Base-by-base conservation (phyloP, 768 basidiomycete species). In the Termitomyces sp. region DNA sequence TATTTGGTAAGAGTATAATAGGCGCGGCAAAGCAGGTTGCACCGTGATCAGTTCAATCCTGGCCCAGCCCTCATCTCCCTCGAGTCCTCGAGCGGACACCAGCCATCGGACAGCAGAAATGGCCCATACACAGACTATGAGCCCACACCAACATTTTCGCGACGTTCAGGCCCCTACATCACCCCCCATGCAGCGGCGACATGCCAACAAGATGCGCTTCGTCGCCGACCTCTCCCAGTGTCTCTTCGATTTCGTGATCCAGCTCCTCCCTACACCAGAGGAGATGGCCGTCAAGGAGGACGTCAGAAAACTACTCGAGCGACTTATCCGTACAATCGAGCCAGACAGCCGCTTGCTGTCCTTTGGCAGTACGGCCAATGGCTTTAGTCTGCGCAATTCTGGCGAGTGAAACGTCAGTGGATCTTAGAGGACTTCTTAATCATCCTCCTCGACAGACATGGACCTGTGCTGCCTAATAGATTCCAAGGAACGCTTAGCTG, bases 391-490 rank as follows among this genome's bases (percentile, higher is more conserved):
- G 65, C 83, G 94, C 63, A 97, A 98, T 76, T 96, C 94, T 60
- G 95, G 95, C 91, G 59, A 63, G 73, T 58, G 21, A 53, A 59
- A 55, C 53, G 41, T 23, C 27, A 49, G 25, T 47, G 17, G 12
- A 44, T 7, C 50, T 45, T 16, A 58, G 40, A 35, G 40, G 32
- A 37, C 48, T 34, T 35, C 40, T 52, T 34, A 56, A 51, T 41
- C 23, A 43, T 34, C 49, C 61, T 9, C n/a, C 29, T 40, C 42
- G 66, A 19, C 57, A 98, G 96, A 99, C 73, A 98, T 99, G 96
- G 96, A 99, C 74, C 77, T 99, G 34, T 98, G 95, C 70, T 98
- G 95, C 73, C 81, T 99, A 69, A 92, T 97, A 70, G 92, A 96
- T 71, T 89, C 91, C 9, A 82, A 86, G 56, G 87, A 87, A 73